Base-by-base conservation (phyloP, 345 rosid genomes). In the Populus davidiana region DNA sequence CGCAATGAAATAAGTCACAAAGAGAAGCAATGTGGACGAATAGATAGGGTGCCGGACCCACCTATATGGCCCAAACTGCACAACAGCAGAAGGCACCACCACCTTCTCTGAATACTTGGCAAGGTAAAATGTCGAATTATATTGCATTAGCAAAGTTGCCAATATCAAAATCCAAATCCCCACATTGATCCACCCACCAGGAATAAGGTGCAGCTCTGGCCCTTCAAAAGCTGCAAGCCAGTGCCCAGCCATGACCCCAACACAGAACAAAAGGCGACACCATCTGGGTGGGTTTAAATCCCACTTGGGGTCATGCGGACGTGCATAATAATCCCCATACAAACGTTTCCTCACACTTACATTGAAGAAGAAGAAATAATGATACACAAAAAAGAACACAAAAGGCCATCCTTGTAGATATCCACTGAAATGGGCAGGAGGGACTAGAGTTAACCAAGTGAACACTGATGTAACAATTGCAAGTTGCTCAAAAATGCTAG, bases 141-240 rank as follows among this genome's bases (percentile, higher is more conserved):
- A 91, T 8, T 93, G 99, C 91, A 89, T 85, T 71, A 89, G 86
- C 87, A 88, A 76, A 62, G 93, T 83, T 70, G 72, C 49, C 78
- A 90, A 67, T 77, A 93, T 90, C 86, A 91, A 76, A 77, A 88
- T 47, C 98, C 98, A 94, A 74, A 94, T 81, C 76, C 89, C 93
- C 33, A 84, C 79, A 84, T 89, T 91, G 79, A 80, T 83, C 94
- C 90, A 90, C 68, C 94, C 91, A 29, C 97, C 92, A 0, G 92
- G 86, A 75, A 91, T 77, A 27, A 77, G 89, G 63, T 94, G 98
- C 75, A 94, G 86, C 82, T 93, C 98, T 1, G 91, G 98, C 61
- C 91, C 98, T 89, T 95, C 96, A 69, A 93, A 90, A 62, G 98
- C 94, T 2, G 96, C 98, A 81, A 93, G 81, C 94, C 97, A 93